Conservation (phyloP, 2,329 filamentous ascomycete genomes). For the Pestalotiopsis fici region DNA sequence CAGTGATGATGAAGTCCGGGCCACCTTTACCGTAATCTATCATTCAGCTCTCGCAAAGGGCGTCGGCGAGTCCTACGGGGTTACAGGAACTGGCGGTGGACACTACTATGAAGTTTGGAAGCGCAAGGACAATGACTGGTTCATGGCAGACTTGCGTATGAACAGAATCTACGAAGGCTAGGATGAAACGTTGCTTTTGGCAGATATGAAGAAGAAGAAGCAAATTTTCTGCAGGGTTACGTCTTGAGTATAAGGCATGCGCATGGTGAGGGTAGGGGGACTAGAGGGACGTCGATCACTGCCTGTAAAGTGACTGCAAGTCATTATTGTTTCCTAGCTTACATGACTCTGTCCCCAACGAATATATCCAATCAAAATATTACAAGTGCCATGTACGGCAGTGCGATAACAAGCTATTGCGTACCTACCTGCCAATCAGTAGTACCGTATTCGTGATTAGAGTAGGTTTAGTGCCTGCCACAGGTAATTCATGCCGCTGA, state of each 20-base stretch:
- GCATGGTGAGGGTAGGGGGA: too few species aligned
- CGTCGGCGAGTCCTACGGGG: background rate
- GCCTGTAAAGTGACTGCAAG: too few species aligned
- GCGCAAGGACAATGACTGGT: conserved; percentile 6
- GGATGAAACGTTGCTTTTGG: background rate
- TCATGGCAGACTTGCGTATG: background rate
- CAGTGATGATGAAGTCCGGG: conserved; percentile 11
- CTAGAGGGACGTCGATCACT: too few species aligned
- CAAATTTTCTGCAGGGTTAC: background rate
- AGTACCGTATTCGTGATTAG: background rate
- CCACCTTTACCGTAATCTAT: conserved; percentile 9
- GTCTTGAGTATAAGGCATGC: too few species aligned
- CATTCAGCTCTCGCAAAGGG: background rate
- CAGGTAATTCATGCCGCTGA: conserved; percentile 42
- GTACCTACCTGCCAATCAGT: background rate
- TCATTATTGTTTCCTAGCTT: too few species aligned
- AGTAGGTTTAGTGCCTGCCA: conserved; percentile 25
- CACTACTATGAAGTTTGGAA: conserved; percentile 6
- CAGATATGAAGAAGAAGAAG: background rate
- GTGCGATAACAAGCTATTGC: background rate
- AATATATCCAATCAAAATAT: too few species aligned
- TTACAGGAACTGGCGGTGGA: conserved; percentile 1
- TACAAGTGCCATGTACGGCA: background rate
- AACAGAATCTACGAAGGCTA: conserved; percentile 1
- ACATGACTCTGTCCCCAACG: too few species aligned